Base-by-base conservation (phyloP, 495 filamentous ascomycete species). In the Aspergillus wentii region DNA sequence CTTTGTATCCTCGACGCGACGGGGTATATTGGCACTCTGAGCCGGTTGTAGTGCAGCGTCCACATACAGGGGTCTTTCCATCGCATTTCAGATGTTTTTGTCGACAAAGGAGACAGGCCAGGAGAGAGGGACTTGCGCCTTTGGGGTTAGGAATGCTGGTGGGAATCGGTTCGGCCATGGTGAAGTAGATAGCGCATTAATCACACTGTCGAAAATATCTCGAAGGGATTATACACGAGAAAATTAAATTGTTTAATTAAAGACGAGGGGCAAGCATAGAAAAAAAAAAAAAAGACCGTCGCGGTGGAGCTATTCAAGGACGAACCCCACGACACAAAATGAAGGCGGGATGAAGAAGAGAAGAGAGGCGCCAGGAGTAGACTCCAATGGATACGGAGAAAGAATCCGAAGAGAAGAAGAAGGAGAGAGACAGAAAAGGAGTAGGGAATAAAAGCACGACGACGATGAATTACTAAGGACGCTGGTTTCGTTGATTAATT, bases 31-130 rank as follows among this genome's bases (percentile, higher is more conserved):
- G 55, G 44, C 68, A 71, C 9, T 61, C 49, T 14, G 58, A 33
- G 11, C 59, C 56, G 1, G 51, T 51, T 21, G 54, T 38, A 6
- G 40, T 41, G 34, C 68, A 71, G 18, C 68, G 68, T n/a, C 61
- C 51, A 48, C 68, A 71, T 30, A 61, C 28, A 13, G 68, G 68
- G 3, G 56, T 66, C 16, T 48, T 47, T 4, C 65, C 64, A 51
- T 71, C 68, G 31, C 68, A 71, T 48, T 69, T 71, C 39, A 83
- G 75, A 47, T 83, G 80, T 42, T 79, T 72, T 40, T 71, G 64
- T 33, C 79, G 77, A 46, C 78, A 80, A 26, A 59, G 56, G 20
- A 79, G 62, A 52, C 76, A 80, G 19, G 76, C 74, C 39, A 80
- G 48, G 9, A 70, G 61, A 22, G 66, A 69, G 3, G 66, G 68